Base-by-base conservation (phyloP, 768 basidiomycete species). In the Russula virescens region DNA sequence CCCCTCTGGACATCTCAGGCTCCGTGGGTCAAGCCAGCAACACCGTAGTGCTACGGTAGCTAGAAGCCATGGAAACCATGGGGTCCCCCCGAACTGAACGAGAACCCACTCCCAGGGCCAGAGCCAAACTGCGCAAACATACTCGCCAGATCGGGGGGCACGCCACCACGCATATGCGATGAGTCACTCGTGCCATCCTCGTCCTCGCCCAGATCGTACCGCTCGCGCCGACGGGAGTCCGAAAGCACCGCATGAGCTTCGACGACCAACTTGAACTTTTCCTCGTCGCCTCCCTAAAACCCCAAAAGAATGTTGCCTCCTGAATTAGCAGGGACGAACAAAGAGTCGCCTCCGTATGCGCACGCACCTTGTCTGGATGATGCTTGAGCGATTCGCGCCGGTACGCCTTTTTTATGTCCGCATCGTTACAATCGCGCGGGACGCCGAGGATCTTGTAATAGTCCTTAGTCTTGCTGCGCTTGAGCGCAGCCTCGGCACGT, bases 331-430 rank as follows among this genome's bases (percentile, higher is more conserved):
- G n/a, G n/a, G n/a, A n/a, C n/a, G n/a, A n/a, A n/a, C n/a, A n/a
- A n/a, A n/a, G n/a, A 31, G 31, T 31, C 31, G 31, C 31, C 31
- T 31, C 31, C 31, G 31, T 4, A 8, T 4, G 13, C 35, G 8
- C 25, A 7, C 74, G 26, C 21, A 87, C 87, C 82, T 92, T 92
- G 73, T 92, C 90, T 51, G 89, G 89, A 74, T 91, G 89, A 68
- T 91, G 89, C 68, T 85, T 89, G 72, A 94, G 73, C 69, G 88
- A 90, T 75, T 94, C 90, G 68, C 86, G 81, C 63, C 94, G 81
- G 73, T 98, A 98, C 35, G 82, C 96, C 75, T 94, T 97, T 79
- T 91, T 94, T 68, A 97, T 88, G 28, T 94, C 92, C 5, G 68
- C 54, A 28, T 90, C 88, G 1, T 75, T 76, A 68, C 85, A 87